Evolutionary conservation across 768 basidiomycete species (phyloP).

Genomic region (Leccinum rimulosum): DNA sequence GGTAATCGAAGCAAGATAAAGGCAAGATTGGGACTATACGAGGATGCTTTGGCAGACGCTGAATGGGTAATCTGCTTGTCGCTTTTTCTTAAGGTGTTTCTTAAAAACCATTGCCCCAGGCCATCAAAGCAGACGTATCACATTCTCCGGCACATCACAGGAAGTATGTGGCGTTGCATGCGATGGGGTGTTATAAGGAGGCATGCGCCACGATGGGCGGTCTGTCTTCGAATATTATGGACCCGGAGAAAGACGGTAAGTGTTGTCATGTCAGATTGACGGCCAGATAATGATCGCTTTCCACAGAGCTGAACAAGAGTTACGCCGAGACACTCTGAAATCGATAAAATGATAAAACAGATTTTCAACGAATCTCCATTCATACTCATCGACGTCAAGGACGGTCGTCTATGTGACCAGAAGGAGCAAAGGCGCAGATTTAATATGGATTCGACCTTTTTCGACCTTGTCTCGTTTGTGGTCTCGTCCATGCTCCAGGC

Average conservation of each 20-base stretch:
- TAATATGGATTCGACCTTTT: background rate
- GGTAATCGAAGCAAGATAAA: conserved; percentile 6
- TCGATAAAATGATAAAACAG: background rate
- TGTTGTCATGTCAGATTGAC: background rate
- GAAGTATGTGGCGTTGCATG: conserved; percentile 4
- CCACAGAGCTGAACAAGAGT: background rate
- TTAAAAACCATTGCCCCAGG: background rate
- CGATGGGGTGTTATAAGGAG: background rate
- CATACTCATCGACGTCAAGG: conserved; percentile 10
- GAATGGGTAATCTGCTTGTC: background rate
- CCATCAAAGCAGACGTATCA: conserved; percentile 1
- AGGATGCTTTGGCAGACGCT: conserved; percentile 6
- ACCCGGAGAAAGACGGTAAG: background rate
- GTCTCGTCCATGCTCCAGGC: background rate
- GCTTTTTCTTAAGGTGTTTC: background rate
- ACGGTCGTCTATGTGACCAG: conserved; percentile 1
- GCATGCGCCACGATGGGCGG: background rate
- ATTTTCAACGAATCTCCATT: conserved; percentile 3
- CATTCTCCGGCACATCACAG: background rate
- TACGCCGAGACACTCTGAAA: background rate
- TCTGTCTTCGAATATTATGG: background rate
- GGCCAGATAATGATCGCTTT: background rate
- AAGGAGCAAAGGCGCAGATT: background rate
- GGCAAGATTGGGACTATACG: background rate
- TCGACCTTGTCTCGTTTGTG: background rate